A percentile compares a stretch with the other conserved stretches of the same genome.
Conservation (phyloP, 2,329 filamentous ascomycete genomes). For the Neofusicoccum umdonicola region DNA sequence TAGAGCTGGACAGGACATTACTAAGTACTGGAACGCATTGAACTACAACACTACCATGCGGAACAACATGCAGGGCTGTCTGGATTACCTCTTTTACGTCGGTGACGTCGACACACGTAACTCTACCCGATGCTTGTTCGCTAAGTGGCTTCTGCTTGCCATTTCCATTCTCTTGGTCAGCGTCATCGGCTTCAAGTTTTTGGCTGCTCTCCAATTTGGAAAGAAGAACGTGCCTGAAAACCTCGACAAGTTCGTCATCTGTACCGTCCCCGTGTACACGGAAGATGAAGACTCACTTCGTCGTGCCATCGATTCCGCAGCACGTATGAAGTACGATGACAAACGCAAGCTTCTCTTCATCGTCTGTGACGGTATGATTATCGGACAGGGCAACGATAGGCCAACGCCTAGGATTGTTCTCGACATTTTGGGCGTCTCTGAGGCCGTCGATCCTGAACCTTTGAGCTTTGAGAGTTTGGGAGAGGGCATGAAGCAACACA, state of each 20-base stretch:
- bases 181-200: slow-evolving; percentile 93
- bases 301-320: slow-evolving; percentile 93
- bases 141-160: slow-evolving; percentile 83
- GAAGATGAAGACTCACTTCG: slow-evolving; percentile 97
- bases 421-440: slow-evolving; percentile 92
- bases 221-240: slow-evolving; percentile 91
- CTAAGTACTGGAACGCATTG: slow-evolving; percentile 76
- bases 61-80: slow-evolving; percentile 71
- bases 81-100: slow-evolving; percentile 93
- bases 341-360: slow-evolving; percentile 94
- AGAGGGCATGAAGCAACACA: slow-evolving; percentile 95
- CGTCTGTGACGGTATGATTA: slow-evolving; percentile 98
- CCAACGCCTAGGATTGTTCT: slow-evolving; percentile 94
- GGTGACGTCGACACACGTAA: slow-evolving; percentile 89
- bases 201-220: slow-evolving; percentile 92
- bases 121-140: slow-evolving; percentile 79
- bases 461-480: slow-evolving; percentile 95
- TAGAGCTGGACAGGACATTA: slow-evolving; percentile 74
- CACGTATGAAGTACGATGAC: slow-evolving; percentile 94
- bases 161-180: slow-evolving; percentile 76
- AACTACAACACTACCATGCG: slow-evolving; percentile 57
- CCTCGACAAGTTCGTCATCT: slow-evolving; percentile 97
- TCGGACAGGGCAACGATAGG: slow-evolving; percentile 95
- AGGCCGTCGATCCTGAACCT: slow-evolving; percentile 90
- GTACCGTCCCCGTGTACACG: slow-evolving; percentile 95